Conservation (phyloP, 1,139 yeast genomes). For the Hansenula sp. region DNA sequence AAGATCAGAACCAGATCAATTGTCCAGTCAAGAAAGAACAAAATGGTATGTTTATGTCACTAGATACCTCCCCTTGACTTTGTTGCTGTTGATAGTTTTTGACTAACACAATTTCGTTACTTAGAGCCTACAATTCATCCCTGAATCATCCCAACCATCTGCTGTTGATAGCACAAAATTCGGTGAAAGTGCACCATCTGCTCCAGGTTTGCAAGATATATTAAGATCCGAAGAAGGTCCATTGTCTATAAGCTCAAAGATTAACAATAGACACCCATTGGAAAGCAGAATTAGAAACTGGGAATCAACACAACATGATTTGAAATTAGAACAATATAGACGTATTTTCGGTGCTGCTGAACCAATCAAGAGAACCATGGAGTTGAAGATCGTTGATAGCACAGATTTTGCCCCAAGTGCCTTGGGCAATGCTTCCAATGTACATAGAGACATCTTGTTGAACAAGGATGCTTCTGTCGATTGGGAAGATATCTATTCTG, state of each 20-base stretch:
- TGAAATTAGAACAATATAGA: constrained; percentile 74
- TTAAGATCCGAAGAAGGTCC: constrained; percentile 59
- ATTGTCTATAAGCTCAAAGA: constrained; percentile 55
- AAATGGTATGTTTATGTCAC: constrained; percentile 2
- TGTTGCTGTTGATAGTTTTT: background rate
- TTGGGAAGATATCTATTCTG: constrained; percentile 89
- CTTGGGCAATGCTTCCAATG: constrained; percentile 47
- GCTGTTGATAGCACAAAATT: constrained; percentile 43
- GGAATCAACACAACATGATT: constrained; percentile 72
- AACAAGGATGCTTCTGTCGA: constrained; percentile 75
- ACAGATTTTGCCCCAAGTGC: constrained; percentile 71
- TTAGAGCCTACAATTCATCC: constrained; percentile 40
- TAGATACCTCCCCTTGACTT: background rate
- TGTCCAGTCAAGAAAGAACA: background rate
- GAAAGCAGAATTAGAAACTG: constrained; percentile 72
- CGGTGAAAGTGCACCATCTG: constrained; percentile 54
- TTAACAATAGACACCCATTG: constrained; percentile 86
- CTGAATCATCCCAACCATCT: constrained; percentile 38
- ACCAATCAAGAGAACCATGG: constrained; percentile 86
- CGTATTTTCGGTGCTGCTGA: constrained; percentile 89
- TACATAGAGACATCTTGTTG: constrained; percentile 75
- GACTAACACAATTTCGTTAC: background rate
- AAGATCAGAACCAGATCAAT: background rate
- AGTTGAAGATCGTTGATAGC: constrained; percentile 64
- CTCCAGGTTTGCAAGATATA: constrained; percentile 59